A percentile compares a stretch with the other conserved stretches of the same genome.
Evolutionary conservation across 2,329 filamentous ascomycete species (phyloP).

Genomic region (Fusarium annulatum): DNA sequence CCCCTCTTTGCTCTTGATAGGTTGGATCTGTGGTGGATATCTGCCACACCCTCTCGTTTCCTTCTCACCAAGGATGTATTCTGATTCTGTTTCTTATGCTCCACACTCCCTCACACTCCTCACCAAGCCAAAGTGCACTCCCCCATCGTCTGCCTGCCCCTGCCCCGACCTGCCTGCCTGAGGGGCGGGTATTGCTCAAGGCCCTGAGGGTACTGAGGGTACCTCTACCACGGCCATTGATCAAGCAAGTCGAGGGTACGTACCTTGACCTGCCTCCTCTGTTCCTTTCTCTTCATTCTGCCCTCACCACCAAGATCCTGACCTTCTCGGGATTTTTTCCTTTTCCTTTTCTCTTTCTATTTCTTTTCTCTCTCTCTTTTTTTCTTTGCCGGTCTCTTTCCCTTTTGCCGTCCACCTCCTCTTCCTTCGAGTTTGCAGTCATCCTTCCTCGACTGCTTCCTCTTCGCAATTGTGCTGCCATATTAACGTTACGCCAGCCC

Average conservation of each 20-base stretch:
- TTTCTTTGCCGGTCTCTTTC: constrained; percentile 40
- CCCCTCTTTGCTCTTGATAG: constrained; percentile 28
- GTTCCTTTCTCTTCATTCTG: constrained; percentile 37
- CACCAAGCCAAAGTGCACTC: constrained; percentile 20
- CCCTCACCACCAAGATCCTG: constrained; percentile 48
- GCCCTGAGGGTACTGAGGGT: constrained; percentile 40
- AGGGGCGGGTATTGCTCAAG: constrained; percentile 26
- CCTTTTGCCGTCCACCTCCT: constrained; percentile 46
- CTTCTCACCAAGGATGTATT: constrained; percentile 17
- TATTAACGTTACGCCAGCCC: constrained; percentile 18
- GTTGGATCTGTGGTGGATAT: constrained; percentile 14
- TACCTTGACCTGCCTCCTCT: constrained; percentile 46
- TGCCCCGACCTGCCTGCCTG: constrained; percentile 39
- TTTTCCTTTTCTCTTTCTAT: constrained; percentile 44
- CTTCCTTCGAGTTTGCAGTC: constrained; percentile 62
- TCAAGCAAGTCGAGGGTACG: constrained; percentile 32
- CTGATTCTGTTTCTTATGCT: neutral
- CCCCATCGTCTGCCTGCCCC: constrained; percentile 32
- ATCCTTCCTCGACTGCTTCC: constrained; percentile 63
- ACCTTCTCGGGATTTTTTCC: constrained; percentile 33
- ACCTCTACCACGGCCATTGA: constrained; percentile 15
- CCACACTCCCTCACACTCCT: constrained; percentile 7
- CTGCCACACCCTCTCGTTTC: constrained; percentile 28
- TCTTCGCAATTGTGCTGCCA: constrained; percentile 45
- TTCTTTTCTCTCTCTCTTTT: constrained; percentile 36